phyloP scores from a whole-genome alignment of 2,329 filamentous ascomycete genomes.

The Colletotrichum sp. region DNA sequence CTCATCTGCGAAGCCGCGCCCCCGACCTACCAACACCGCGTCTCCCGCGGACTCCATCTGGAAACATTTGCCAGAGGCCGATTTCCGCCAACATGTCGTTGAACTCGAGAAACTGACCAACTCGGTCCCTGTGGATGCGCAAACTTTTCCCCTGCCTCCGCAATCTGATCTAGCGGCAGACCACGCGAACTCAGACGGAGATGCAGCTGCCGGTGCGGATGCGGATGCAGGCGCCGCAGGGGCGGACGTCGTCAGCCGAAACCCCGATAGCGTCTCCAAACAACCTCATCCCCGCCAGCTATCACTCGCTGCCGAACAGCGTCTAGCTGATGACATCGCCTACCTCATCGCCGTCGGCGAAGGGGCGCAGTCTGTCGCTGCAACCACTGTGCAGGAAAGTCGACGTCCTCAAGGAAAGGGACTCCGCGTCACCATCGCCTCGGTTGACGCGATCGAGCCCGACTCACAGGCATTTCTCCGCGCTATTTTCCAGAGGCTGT shows the following conservation, averaged over 20 bases:
- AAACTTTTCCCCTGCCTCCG: background rate
- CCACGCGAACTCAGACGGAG: background rate
- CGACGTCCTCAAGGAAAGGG: background rate
- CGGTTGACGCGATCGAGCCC: conserved; percentile 18
- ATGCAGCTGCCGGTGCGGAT: background rate
- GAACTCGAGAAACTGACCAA: conserved; percentile 19
- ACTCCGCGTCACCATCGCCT: conserved; percentile 13
- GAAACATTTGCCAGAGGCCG: conserved; percentile 2
- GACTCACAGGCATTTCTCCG: conserved; percentile 14
- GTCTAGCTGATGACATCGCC: conserved; percentile 18
- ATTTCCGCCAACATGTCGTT: conserved; percentile 15
- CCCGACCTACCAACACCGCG: conserved; percentile 4
- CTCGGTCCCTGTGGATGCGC: conserved; percentile 12
- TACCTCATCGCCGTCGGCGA: conserved; percentile 19
- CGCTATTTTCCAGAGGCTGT: background rate
- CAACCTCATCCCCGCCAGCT: background rate
- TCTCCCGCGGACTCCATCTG: conserved; percentile 14
- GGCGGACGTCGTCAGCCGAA: background rate
- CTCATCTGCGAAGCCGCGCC: background rate
- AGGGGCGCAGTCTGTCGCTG: conserved; percentile 22
- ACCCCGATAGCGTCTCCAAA: background rate
- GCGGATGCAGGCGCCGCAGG: background rate
- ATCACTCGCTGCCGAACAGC: conserved; percentile 8
- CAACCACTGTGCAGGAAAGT: conserved; percentile 17
- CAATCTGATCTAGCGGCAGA: background rate